These are phyloP conservation scores for Nothomitra cinnamomea DNA, from an alignment of 2,329 filamentous ascomycete genomes.

Conservation along the genomic window DNA sequence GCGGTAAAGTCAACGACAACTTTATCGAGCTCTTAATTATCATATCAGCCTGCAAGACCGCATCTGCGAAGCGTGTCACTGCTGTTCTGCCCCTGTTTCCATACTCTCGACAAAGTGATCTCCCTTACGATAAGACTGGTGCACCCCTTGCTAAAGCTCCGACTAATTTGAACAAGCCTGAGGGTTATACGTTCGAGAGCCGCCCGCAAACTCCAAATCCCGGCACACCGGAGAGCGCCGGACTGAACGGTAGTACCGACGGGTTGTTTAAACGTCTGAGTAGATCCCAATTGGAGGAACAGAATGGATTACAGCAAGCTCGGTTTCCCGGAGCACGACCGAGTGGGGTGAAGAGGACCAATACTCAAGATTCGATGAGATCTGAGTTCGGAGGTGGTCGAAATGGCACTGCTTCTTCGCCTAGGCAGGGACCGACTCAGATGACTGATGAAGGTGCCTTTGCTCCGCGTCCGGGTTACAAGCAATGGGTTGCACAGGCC, in stretches of 20 bases:
- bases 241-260: constrained; percentile 46
- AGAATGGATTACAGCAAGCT: constrained; percentile 23
- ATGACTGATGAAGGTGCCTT: constrained; percentile 28
- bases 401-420: constrained; percentile 6
- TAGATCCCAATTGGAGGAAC: constrained; percentile 44
- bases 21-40: constrained; percentile 95
- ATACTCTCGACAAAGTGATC: constrained; percentile 88
- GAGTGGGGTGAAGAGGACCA: neutral
- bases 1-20: constrained; percentile 87
- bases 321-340: neutral
- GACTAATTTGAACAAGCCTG: constrained; percentile 32
- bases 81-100: constrained; percentile 91
- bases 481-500: constrained; percentile 96
- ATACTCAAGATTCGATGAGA: constrained; percentile 16
- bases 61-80: constrained; percentile 82
- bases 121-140: constrained; percentile 90
- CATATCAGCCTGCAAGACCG: constrained; percentile 93
- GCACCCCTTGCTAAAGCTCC: constrained; percentile 65
- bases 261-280: constrained; percentile 55
- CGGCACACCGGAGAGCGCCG: constrained; percentile 47
- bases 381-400: constrained; percentile 11
- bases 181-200: constrained; percentile 72
- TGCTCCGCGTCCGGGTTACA: constrained; percentile 80
- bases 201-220: constrained; percentile 73
- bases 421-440: constrained; percentile 15